Conservation (phyloP, 2,329 filamentous ascomycete species). For the Aspergillus thermomutatus region DNA sequence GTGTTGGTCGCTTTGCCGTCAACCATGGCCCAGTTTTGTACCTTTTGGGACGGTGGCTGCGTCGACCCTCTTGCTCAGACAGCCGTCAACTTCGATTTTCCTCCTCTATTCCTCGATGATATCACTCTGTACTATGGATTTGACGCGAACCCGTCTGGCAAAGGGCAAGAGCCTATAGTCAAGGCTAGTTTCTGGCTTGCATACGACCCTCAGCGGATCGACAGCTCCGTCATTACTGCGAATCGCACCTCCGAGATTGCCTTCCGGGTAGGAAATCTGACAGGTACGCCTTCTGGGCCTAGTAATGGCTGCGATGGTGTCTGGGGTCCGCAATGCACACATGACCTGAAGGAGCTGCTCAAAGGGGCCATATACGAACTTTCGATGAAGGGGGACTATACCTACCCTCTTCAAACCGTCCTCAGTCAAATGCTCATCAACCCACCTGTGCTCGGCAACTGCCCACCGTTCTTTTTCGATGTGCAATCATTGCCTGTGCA, state of each 20-base stretch:
- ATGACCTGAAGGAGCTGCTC: constrained; percentile 28
- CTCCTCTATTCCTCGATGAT: constrained; percentile 31
- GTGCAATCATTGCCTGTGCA: constrained; percentile 31
- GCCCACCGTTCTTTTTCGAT: constrained; percentile 31
- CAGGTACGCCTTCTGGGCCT: constrained; percentile 29
- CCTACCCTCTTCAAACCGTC: constrained; percentile 27
- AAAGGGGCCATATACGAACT: constrained; percentile 26
- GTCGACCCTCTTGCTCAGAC: constrained; percentile 39
- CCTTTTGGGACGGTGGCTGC: constrained; percentile 33
- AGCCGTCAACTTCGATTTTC: constrained; percentile 30
- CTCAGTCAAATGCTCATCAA: constrained; percentile 25
- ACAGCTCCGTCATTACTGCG: constrained; percentile 22
- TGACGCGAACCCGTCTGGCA: constrained; percentile 30
- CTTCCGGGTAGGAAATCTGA: constrained; percentile 36
- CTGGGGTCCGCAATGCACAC: constrained; percentile 33
- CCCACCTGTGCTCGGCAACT: constrained; percentile 23
- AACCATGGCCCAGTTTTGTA: constrained; percentile 30
- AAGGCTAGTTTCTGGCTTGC: constrained; percentile 37
- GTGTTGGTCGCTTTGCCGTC: constrained; percentile 18
- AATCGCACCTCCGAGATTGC: constrained; percentile 38
- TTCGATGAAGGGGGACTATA: constrained; percentile 24
- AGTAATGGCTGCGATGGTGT: constrained; percentile 39
- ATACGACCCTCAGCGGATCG: constrained; percentile 27
- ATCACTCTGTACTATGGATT: constrained; percentile 35
- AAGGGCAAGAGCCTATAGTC: constrained; percentile 31